Evolutionary conservation across 192 early-diverging fungal genomes (phyloP).

Genomic region (Linnemannia hyalina): DNA sequence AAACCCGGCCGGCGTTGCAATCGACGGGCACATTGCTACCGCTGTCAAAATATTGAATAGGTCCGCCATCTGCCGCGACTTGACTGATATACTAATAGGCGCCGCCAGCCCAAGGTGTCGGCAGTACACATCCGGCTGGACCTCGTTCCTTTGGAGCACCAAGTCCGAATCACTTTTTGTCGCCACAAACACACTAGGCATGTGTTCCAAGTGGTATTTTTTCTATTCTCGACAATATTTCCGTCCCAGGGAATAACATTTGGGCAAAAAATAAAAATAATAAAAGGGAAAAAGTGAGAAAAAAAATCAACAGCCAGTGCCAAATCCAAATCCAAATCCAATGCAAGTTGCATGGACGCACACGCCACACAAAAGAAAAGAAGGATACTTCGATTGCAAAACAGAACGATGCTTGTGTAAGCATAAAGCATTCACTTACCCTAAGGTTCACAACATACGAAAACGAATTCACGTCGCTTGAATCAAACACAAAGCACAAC

Average conservation of each 20-base stretch:
- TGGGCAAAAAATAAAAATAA: background rate
- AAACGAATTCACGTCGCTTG: constrained; percentile 94
- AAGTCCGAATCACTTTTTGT: constrained; percentile 95
- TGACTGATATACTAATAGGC: constrained; percentile 93
- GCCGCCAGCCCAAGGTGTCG: constrained; percentile 84
- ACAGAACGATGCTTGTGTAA: constrained; percentile 11
- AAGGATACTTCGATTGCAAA: constrained; percentile 22
- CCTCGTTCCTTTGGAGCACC: constrained; percentile 84
- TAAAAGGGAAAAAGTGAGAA: background rate
- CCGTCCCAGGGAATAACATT: background rate
- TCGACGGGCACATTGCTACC: constrained; percentile 83
- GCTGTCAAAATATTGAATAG: constrained; percentile 89
- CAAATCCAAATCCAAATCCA: background rate
- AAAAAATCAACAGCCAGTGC: background rate
- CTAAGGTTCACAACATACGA: constrained; percentile 87
- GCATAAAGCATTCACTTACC: constrained; percentile 58
- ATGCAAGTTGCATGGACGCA: background rate
- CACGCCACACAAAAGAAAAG: background rate
- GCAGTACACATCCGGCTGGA: constrained; percentile 96
- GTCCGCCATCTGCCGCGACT: constrained; percentile 86
- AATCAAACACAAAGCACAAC: constrained; percentile 95
- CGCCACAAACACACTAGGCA: constrained; percentile 94
- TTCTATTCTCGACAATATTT: constrained; percentile 58
- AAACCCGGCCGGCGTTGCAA: constrained; percentile 56
- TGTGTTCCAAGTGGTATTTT: constrained; percentile 84